Base-by-base conservation (phyloP, 805 yeast genomes). In the Yamadazyma endophytica region DNA sequence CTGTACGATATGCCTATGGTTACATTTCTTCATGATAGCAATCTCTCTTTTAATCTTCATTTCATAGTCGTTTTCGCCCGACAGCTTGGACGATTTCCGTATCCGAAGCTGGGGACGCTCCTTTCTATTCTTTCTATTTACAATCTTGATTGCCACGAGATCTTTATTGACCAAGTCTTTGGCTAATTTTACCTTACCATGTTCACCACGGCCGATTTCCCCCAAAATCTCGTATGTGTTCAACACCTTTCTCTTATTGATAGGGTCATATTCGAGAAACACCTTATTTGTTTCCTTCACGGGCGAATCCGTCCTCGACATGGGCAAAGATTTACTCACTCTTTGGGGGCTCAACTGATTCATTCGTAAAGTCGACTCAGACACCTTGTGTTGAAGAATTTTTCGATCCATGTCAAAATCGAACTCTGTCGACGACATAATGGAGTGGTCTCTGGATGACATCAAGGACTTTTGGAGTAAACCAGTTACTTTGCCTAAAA, bases 131-230 rank as follows among this genome's bases (percentile, higher is more conserved):
- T 76, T 76, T 33, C 97, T 70, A 58, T 86, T 89, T 26, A 92
- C 87, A 31, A 92, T 85, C 54, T 92, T 92, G 34, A 92, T 88
- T 3, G 98, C 98, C n/a, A 87, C 95, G 19, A 76, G 63, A 42
- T 73, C 78, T 26, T 72, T 66, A 5, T 70, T 57, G n/a, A 73
- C 67, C 33, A 80, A 57, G 52, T 89, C 90, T 37, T 74, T 74
- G 0, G 95, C 98, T 13, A 92, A 68, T 54, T 92, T 92, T 25
- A 92, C 98, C 55, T 87, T 90, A n/a, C 98, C 97, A 58, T 90
- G 97, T 55, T 89, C 96, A n/a, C 98, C 98, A 21, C 84, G 70
- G 8, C 98, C 98, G 17, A 92, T 68, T 59, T 89, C 97, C 16
- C 73, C 69, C 18, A 88, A 59, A 21, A 92, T 84, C 56, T 92